Base-by-base conservation (phyloP, 768 basidiomycete genomes). In the Termitomyces sp. region DNA sequence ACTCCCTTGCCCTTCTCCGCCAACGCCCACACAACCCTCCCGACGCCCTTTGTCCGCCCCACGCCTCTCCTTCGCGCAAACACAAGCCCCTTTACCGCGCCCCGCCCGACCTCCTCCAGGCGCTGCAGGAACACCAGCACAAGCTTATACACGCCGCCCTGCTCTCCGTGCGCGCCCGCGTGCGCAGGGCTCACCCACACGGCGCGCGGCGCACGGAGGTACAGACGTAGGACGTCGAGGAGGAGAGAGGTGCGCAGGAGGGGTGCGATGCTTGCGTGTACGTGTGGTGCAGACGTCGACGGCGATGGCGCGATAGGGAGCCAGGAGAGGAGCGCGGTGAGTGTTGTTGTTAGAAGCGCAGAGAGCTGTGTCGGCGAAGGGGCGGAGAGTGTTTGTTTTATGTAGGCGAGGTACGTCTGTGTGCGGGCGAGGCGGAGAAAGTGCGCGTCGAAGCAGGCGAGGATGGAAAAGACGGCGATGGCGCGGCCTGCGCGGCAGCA, bases 401-500 rank as follows among this genome's bases (percentile, higher is more conserved):
- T 58, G 27, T 29, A 63, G 14, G 10, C 57, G 44, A 41, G 32
- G 37, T 37, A 44, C 24, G 51, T 50, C n/a, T n/a, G 54, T 13
- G 6, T 22, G 27, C n/a, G 27, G 4, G 13, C 29, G 47, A 42
- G 51, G 14, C 48, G 44, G 31, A 54, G 34, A 31, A 55, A 36
- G 31, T 53, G 41, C 29, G 34, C 39, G 34, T 64, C 63, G 56
- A 64, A 64, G 31, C 27, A 24, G 10, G 46, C 27, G 24, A 64
- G 56, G 20, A 61, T 52, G 10, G 57, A 39, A 43, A 59, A 64
- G 31, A 64, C 37, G 2, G 58, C 60, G 34, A 64, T 53, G 14
- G 63, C 60, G 18, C 63, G 57, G 1, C 57, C 58, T 10, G 48
- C 49, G 37, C 57, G 52, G 36, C 63, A 64, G 53, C 63, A 64